phyloP scores from a whole-genome alignment of 805 yeast species.

The Wickerhamomyces xylosicus region DNA sequence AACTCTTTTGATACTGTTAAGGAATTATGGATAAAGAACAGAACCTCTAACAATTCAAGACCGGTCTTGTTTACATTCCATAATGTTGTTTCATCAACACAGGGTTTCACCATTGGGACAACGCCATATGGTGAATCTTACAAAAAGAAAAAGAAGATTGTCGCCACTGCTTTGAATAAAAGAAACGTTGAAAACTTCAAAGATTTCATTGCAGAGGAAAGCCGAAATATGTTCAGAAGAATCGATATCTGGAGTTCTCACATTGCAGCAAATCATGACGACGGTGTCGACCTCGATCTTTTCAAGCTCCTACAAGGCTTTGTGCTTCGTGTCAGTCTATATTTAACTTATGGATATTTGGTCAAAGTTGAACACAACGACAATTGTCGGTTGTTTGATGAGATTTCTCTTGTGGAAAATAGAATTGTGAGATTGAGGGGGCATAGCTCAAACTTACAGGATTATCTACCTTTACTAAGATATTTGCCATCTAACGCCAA shows the following conservation, averaged over 20 bases:
- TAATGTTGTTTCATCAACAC: constrained; percentile 40
- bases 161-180: constrained; percentile 33
- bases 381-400: constrained; percentile 30
- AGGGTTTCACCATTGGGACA: constrained; percentile 55
- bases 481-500: constrained; percentile 16
- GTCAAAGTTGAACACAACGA: constrained; percentile 32
- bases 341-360: constrained; percentile 40
- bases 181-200: constrained; percentile 23
- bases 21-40: constrained; percentile 40
- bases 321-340: constrained; percentile 39
- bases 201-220: constrained; percentile 28
- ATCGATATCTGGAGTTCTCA: constrained; percentile 7
- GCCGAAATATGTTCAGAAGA: constrained; percentile 20
- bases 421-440: constrained; percentile 47
- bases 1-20: constrained; percentile 48
- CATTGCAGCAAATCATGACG: constrained; percentile 4
- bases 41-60: constrained; percentile 51
- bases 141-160: constrained; percentile 34
- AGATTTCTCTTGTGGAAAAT: constrained; percentile 46
- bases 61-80: constrained; percentile 65
- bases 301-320: constrained; percentile 36
- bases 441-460: constrained; percentile 43
- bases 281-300: constrained; percentile 26
- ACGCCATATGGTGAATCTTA: constrained; percentile 46
- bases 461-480: constrained; percentile 40